These are phyloP conservation scores for Phytophthora pini DNA, from an alignment of 352 stramenopile species.

Conservation along the genomic window DNA sequence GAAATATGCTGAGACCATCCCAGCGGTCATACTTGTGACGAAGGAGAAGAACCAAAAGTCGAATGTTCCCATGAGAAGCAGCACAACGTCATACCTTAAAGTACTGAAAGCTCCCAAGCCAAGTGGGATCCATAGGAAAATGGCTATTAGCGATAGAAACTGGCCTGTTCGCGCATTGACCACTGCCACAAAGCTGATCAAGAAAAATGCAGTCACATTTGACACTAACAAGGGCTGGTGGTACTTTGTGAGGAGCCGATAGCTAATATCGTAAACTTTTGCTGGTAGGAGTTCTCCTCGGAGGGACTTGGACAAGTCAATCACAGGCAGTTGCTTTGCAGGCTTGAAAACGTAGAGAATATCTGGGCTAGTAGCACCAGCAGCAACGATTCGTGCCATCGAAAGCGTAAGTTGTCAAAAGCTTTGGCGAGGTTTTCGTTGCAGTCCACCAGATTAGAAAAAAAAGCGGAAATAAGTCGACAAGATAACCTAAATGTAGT, in stretches of 20 bases:
- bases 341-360: conserved; percentile 28
- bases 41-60: conserved; percentile 55
- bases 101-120: conserved; percentile 29
- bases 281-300: conserved; percentile 35
- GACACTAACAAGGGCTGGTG: conserved; percentile 28
- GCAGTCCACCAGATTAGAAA: too few relatives aligned
- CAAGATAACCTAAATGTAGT: background rate
- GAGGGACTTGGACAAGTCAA: conserved; percentile 45
- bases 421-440: background rate
- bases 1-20: conserved; percentile 36
- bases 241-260: conserved; percentile 34
- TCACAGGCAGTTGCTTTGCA: conserved; percentile 24
- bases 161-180: conserved; percentile 19
- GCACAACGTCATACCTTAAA: conserved; percentile 43
- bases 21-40: conserved; percentile 32
- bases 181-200: conserved; percentile 31
- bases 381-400: background rate
- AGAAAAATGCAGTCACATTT: conserved; percentile 27
- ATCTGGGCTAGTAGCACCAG: conserved; percentile 1
- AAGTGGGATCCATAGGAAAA: conserved; percentile 22
- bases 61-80: conserved; percentile 39
- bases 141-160: conserved; percentile 26
- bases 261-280: conserved; percentile 16
- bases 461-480: background rate
- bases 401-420: background rate